Evolutionary conservation across 805 yeast genomes (phyloP), one percentile per base, ranked within the genome.

Genomic region (Saturnispora gosingensis): DNA sequence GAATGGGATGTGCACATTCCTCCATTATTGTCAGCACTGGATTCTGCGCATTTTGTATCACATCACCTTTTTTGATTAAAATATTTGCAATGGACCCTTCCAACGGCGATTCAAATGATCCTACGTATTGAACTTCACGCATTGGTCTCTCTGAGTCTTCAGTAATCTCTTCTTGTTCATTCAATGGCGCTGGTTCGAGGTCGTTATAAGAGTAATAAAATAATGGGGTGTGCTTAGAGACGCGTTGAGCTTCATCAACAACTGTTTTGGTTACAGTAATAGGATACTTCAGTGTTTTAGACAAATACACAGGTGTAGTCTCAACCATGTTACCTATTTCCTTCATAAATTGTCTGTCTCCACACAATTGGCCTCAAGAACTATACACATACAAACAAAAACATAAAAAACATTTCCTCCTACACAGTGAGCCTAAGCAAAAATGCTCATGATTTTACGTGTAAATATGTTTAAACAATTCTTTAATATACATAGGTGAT

Each of bases 1-100:
- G 97, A 27, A 93, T 89, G 1, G 91, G 80, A 67, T 93, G 99
- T 11, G 88, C 75, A 62, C 99, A 93, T 0, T 95, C 88, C 63
- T 95, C 97, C 43, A 71, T 67, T 15, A 91, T 73, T 40, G 72
- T 69, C 28, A 82, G 74, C 13, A 91, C 69, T 3, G 70, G 70
- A 7, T 63, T 60, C 3, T 70, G 70, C 25, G 64, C 52, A 51
- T 77, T 78, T 35, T 73, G 72, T 16, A 91, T 71, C 56, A 78
- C 81, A 58, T 86, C 88, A 40, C 85, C 83, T 1, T 71, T 71
- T 7, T 68, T 64, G 4, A 88, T 74, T 24, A 67, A 60, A 56
- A 89, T 69, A 10, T 67, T 60, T 7, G 70, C 66, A 3, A 93
- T 67, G 39, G 71, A 70, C 0, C 98, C 98, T 54, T 80, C 85